Evolutionary conservation across 768 basidiomycete genomes (phyloP), one percentile per base, ranked within the genome.

Genomic region (Suillus subalutaceus): DNA sequence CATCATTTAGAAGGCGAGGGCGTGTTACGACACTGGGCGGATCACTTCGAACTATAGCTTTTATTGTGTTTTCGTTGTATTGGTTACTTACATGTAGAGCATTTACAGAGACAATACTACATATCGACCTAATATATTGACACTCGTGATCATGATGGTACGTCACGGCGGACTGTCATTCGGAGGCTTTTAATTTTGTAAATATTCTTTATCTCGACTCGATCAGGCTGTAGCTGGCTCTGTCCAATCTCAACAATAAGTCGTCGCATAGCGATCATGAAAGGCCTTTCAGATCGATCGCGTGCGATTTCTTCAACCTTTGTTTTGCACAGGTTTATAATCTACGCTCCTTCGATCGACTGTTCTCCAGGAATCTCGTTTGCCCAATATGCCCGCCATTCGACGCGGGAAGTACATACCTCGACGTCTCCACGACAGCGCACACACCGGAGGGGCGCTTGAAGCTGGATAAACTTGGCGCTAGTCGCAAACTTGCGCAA

Each of bases 21-120:
- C 43, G 83, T 93, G 4, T 60, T 94, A 41, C 82, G 84, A 66
- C 90, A 93, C 74, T 91, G 90, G 89, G 90, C 89, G 10, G 83
- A 86, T 65, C 80, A 84, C 30, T 88, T 92, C 63, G 73, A 84
- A 37, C 60, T 86, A 38, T 85, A 76, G 69, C 61, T 50, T 30
- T 56, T 63, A 26, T 50, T 60, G 41, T 43, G 12, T 20, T 23
- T 38, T 32, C 4, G 62, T 37, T 56, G 56, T 63, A 62, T 37
- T 62, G 8, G n/a, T 63, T 52, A 56, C 26, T 63, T 63, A 58
- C 18, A 40, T 1, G 18, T 63, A 59, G 62, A 59, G 1, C 18
- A 63, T 43, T 64, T 9, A n/a, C 32, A n/a, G 44, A 59, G 53
- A 32, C 55, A 35, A 10, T 63, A 53, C 18, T 37, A 48, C 46